Percentiles rank a stretch among this genome's conserved stretches.
Evolutionary conservation across 192 early-diverging fungal species (phyloP).

Genomic region (Anaeromyces robustus): DNA sequence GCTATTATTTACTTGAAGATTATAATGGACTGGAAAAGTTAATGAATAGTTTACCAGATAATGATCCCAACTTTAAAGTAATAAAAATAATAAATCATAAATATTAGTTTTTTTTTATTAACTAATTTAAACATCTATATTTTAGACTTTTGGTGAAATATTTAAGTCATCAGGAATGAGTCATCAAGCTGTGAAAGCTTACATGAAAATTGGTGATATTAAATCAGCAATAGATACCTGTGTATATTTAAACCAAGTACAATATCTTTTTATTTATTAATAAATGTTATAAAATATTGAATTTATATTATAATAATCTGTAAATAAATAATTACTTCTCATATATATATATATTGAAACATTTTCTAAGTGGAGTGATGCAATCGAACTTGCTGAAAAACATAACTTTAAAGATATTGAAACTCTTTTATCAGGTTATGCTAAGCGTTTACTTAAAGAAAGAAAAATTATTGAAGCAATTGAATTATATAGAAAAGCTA

Average conservation of each 20-base stretch:
- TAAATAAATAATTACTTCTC: slow-evolving; percentile 1
- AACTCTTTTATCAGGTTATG: slow-evolving; percentile 22
- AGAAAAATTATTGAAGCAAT: slow-evolving; percentile 19
- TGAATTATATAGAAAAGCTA: slow-evolving; percentile 36
- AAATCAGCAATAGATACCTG: slow-evolving; percentile 31
- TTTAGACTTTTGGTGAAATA: slow-evolving; percentile 14
- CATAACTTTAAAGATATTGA: slow-evolving; percentile 31
- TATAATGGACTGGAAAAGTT: slow-evolving; percentile 29
- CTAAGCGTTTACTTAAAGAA: slow-evolving; percentile 16
- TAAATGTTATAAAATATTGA: too few species aligned
- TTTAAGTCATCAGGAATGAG: slow-evolving; percentile 28
- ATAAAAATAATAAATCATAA: neutral
- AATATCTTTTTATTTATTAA: too few species aligned
- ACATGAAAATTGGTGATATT: slow-evolving; percentile 24
- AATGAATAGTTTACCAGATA: slow-evolving; percentile 16
- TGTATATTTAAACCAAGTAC: slow-evolving; percentile 33
- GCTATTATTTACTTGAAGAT: slow-evolving; percentile 32
- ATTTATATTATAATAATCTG: neutral
- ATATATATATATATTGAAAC: slow-evolving; percentile 3
- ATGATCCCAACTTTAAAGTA: slow-evolving; percentile 13
- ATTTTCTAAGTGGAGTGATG: slow-evolving; percentile 25
- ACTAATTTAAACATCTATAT: too few species aligned
- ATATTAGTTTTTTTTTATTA: slow-evolving; percentile 1
- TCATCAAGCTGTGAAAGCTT: slow-evolving; percentile 24
- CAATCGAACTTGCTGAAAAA: slow-evolving; percentile 26